Evolutionary conservation across 495 filamentous ascomycete species (phyloP).

Genomic region (Trypethelium eluteriae): DNA sequence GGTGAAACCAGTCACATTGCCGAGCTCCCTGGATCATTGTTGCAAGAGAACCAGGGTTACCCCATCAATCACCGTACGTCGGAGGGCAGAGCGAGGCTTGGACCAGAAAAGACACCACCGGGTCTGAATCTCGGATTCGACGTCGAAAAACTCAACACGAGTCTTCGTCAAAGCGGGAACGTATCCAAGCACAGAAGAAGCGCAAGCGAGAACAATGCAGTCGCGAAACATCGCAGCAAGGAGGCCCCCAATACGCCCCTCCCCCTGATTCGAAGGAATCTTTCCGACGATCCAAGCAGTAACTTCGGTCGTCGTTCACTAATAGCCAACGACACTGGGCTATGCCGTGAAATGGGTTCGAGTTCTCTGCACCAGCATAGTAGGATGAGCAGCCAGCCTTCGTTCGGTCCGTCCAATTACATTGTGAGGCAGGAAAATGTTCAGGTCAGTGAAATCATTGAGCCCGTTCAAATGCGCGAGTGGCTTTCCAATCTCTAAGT

Average conservation of each 20-base stretch:
- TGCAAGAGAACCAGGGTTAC: slow-evolving; percentile 30
- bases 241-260: background rate
- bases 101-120: slow-evolving; percentile 16
- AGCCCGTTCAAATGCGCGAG: background rate
- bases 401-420: background rate
- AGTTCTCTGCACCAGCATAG: background rate
- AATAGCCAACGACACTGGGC: background rate
- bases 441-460: background rate
- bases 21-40: slow-evolving; percentile 34
- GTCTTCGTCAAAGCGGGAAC: slow-evolving; percentile 13
- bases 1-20: slow-evolving; percentile 19
- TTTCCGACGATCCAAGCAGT: background rate
- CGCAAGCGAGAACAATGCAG: background rate
- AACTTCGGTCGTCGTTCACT: background rate
- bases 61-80: slow-evolving; percentile 17
- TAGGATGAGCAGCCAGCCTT: background rate
- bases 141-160: slow-evolving; percentile 16
- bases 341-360: background rate
- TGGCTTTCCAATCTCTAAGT: too few species aligned
- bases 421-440: background rate
- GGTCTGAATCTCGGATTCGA: background rate
- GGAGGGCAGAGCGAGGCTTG: slow-evolving; percentile 16
- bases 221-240: background rate
- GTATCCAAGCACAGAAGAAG: background rate
- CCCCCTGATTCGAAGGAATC: background rate